Evolutionary conservation across 257 asterid genomes (phyloP).

Genomic region (Solanum chiquidenum): DNA sequence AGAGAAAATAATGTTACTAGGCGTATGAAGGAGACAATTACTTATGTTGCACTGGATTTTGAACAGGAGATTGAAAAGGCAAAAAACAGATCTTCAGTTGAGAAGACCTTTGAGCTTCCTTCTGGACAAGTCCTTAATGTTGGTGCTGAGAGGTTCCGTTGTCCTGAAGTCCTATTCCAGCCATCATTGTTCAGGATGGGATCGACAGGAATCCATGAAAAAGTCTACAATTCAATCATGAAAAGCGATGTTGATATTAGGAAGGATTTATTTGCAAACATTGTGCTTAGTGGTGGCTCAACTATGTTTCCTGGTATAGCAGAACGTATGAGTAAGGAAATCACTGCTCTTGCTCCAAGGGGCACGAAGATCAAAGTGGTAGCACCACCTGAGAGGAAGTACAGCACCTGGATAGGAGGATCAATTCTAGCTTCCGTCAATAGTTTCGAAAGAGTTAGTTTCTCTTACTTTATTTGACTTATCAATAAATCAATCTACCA

Average conservation of each 20-base stretch:
- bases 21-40: no score
- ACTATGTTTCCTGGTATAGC: not conserved
- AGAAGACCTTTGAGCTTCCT: not conserved
- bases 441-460: no score
- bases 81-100: not conserved
- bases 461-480: not conserved
- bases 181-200: not conserved
- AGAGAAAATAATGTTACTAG: no score
- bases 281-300: not conserved
- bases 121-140: not conserved
- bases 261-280: not conserved
- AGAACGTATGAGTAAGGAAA: not conserved
- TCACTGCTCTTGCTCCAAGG: not conserved
- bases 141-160: not conserved
- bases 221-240: not conserved
- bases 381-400: not conserved
- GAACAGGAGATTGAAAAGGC: no score
- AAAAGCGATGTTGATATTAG: not conserved
- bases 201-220: not conserved
- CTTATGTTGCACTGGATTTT: no score
- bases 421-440: not conserved
- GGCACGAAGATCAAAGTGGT: not conserved
- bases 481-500: not conserved
- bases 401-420: not conserved
- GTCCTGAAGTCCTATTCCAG: conserved; percentile 6